Evolutionary conservation across 1,284 basidiomycete genomes (phyloP).

Genomic region (Melampsora larici-populina): DNA sequence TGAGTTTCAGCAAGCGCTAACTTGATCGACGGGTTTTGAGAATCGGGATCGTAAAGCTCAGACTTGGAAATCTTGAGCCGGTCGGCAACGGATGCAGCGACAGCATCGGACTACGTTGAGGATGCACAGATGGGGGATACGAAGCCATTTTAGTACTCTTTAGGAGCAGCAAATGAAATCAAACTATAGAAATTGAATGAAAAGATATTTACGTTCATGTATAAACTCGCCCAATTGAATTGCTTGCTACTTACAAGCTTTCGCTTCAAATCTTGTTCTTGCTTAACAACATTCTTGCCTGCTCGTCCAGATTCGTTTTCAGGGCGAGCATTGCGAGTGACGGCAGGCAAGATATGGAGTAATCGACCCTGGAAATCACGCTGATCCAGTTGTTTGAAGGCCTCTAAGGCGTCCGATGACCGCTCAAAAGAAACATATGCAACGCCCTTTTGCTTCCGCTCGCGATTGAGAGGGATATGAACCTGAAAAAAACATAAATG

Average conservation of each 20-base stretch:
- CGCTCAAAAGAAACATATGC: conserved; percentile 76
- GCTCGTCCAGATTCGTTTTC: conserved; percentile 49
- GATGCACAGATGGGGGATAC: neutral
- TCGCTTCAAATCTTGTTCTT: conserved; percentile 62
- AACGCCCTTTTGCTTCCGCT: conserved; percentile 70
- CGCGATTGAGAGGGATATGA: conserved; percentile 73
- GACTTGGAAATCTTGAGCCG: conserved; percentile 78
- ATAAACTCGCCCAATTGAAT: conserved; percentile 93
- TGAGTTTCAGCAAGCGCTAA: conserved; percentile 94
- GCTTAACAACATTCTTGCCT: conserved; percentile 56
- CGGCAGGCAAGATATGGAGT: conserved; percentile 81
- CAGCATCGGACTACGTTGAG: conserved; percentile 72
- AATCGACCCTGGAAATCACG: conserved; percentile 87
- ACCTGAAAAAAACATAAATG: conserved; percentile 59
- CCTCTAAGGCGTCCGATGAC: conserved; percentile 67
- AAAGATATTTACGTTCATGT: conserved; percentile 81
- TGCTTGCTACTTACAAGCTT: conserved; percentile 73
- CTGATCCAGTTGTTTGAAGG: conserved; percentile 75
- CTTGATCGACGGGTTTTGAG: conserved; percentile 67
- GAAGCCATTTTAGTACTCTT: neutral
- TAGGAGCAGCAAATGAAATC: conserved; percentile 19
- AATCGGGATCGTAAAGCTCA: conserved; percentile 68
- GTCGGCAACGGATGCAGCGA: conserved; percentile 75
- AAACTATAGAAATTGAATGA: conserved; percentile 7
- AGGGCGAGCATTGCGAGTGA: conserved; percentile 62